A percentile compares a stretch with the other conserved stretches of the same genome.
Conservation (phyloP, 2,329 filamentous ascomycete genomes). For the Trichothecium roseum region DNA sequence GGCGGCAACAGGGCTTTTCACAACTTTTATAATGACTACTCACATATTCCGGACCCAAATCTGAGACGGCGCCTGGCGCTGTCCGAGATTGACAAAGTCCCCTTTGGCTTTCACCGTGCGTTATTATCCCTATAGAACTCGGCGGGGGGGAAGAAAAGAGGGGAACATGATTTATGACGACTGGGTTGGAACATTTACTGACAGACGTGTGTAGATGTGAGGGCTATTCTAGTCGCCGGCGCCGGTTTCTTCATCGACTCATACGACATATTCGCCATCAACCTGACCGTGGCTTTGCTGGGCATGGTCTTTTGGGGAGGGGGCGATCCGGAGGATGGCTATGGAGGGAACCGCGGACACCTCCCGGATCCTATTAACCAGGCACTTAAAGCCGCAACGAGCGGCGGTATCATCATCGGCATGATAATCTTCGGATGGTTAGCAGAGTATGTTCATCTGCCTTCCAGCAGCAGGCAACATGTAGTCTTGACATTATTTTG, state of each 20-base stretch:
- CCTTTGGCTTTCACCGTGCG: constrained; percentile 60
- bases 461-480: no score
- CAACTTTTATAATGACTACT: constrained; percentile 63
- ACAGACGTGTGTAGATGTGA: constrained; percentile 37
- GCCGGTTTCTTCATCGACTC: constrained; percentile 79
- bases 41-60: constrained; percentile 60
- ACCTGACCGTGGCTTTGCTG: constrained; percentile 59
- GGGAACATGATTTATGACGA: no score
- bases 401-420: constrained; percentile 67
- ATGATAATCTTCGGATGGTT: constrained; percentile 70
- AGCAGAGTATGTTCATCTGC: constrained; percentile 42
- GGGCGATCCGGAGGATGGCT: constrained; percentile 28
- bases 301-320: constrained; percentile 67
- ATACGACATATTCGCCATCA: constrained; percentile 75
- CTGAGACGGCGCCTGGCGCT: constrained; percentile 65
- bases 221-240: constrained; percentile 65
- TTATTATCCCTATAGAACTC: constrained; percentile 3
- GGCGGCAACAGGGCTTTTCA: constrained; percentile 62
- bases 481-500: no score
- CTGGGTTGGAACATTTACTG: no score
- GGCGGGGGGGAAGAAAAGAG: not conserved
- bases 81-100: constrained; percentile 70
- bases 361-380: constrained; percentile 59
- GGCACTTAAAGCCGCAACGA: constrained; percentile 72
- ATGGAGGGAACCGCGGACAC: constrained; percentile 40